These are phyloP conservation scores for Rhynchospora breviuscula DNA, from an alignment of 176 grass and related monocot species.

Conservation along the genomic window DNA sequence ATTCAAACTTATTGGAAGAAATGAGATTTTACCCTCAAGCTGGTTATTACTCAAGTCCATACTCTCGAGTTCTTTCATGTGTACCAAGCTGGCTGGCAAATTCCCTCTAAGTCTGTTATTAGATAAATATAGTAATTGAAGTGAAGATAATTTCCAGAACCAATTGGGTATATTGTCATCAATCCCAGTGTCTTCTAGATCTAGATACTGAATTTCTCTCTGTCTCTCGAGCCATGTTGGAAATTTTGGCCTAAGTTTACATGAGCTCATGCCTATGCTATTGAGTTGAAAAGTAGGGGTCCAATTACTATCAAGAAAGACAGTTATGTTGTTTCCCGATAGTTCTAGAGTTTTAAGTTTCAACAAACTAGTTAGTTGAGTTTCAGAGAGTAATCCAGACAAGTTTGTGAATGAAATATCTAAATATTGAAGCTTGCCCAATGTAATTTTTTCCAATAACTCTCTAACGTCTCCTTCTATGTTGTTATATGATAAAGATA, in stretches of 20 bases:
- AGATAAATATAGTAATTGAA: not conserved
- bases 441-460: not conserved
- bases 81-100: not conserved
- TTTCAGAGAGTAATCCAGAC: not conserved
- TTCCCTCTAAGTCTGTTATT: not conserved
- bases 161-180: conserved; percentile 14
- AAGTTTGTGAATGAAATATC: too few relatives aligned
- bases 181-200: not conserved
- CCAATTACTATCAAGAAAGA: not conserved
- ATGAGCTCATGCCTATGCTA: too few relatives aligned
- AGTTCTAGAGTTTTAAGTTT: not conserved
- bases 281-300: too few relatives aligned
- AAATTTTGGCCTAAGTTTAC: not conserved
- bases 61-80: not conserved
- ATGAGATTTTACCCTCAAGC: not conserved
- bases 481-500: too few relatives aligned
- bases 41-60: not conserved
- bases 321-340: not conserved
- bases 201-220: not conserved
- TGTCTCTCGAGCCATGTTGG: not conserved
- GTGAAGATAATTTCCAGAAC: not conserved
- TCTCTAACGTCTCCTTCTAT: not conserved
- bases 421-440: too few relatives aligned
- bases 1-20: not conserved
- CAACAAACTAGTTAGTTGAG: not conserved